A percentile compares a stretch with the other conserved stretches of the same genome.
Conservation (phyloP, 169 alveolate genomes). For the Cryptosporidium ryanae region DNA sequence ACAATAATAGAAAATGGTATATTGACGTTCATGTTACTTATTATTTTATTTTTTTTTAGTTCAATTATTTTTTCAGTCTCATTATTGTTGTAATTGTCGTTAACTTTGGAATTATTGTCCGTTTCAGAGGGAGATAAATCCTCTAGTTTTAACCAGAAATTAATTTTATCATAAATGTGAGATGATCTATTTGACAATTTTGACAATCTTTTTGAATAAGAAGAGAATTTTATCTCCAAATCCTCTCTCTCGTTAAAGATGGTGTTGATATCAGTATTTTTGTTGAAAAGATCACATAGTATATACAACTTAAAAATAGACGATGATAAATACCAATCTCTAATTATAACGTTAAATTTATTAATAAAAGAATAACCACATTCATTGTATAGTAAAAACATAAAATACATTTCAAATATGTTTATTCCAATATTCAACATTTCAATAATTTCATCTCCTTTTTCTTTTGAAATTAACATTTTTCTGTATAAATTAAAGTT, state of each 20-base stretch:
- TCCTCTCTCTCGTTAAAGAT: background rate
- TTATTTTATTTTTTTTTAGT: background rate
- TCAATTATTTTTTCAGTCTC: constrained; percentile 1
- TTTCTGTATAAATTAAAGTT: background rate
- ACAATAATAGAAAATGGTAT: constrained; percentile 47
- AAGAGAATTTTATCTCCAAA: background rate
- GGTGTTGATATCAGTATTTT: too few relatives aligned
- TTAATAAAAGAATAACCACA: constrained; percentile 56
- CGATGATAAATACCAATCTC: constrained; percentile 30
- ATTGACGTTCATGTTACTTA: constrained; percentile 5
- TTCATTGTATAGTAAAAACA: constrained; percentile 52
- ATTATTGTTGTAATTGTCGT: background rate
- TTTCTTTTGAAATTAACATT: background rate
- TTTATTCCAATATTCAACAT: constrained; percentile 13
- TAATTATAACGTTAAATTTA: constrained; percentile 41
- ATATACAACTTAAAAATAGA: constrained; percentile 53
- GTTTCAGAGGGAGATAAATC: background rate
- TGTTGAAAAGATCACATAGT: background rate
- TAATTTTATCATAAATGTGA: constrained; percentile 8
- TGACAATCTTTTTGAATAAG: constrained; percentile 6
- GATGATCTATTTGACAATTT: background rate
- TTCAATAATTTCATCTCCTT: constrained; percentile 14
- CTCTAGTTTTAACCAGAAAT: constrained; percentile 48
- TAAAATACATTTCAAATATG: constrained; percentile 39
- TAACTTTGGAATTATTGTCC: too few relatives aligned